phyloP scores from a whole-genome alignment of 2,329 filamentous ascomycete genomes.

The Westerdykella sp. region DNA sequence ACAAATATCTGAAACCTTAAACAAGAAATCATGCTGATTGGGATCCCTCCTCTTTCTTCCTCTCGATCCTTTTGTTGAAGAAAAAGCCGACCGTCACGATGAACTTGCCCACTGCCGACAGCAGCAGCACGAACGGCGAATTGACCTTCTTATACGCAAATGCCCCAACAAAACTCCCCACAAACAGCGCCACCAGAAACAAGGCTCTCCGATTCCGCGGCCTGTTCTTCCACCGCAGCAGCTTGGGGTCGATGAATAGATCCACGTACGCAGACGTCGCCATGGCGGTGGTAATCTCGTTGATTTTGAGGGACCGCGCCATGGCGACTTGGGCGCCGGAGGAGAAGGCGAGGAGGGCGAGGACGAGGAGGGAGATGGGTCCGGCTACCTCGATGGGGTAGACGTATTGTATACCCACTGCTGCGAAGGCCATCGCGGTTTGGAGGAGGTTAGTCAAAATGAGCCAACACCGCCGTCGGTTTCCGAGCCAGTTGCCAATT shows the following conservation, averaged over 20 bases:
- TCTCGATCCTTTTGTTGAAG: no score
- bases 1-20: no score
- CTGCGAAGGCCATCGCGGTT: not conserved
- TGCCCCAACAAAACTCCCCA: slow-evolving; percentile 4
- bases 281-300: slow-evolving; percentile 6
- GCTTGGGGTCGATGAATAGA: slow-evolving; percentile 2
- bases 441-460: not conserved
- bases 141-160: not conserved
- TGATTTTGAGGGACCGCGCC: not conserved
- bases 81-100: not conserved
- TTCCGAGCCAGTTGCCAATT: slow-evolving; percentile 1
- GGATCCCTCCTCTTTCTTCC: no score
- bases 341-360: slow-evolving; percentile 1
- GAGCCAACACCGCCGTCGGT: slow-evolving; percentile 2
- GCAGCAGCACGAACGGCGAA: not conserved
- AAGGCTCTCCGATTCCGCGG: slow-evolving; percentile 1
- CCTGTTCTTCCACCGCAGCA: not conserved
- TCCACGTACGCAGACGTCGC: slow-evolving; percentile 5
- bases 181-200: slow-evolving; percentile 2
- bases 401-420: not conserved
- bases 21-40: no score
- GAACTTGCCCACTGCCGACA: not conserved
- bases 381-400: not conserved
- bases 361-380: not conserved
- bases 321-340: slow-evolving; percentile 5